phyloP scores from a whole-genome alignment of 176 grass and related monocot species.

The Elaeis guineensis region DNA sequence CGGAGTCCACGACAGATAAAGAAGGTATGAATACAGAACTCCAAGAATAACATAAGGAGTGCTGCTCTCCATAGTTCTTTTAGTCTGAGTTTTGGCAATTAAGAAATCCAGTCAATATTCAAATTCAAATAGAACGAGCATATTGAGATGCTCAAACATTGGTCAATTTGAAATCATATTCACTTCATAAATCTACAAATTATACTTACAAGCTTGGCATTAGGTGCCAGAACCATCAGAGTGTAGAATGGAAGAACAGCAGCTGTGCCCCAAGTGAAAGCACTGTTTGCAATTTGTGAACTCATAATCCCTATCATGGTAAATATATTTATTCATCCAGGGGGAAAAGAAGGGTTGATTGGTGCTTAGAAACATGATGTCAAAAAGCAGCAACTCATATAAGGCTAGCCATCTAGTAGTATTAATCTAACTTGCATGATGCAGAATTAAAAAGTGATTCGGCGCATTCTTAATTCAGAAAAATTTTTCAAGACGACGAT shows the following conservation, averaged over 20 bases:
- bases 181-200: neutral
- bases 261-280: constrained; percentile 81
- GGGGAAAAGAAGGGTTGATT: too few relatives aligned
- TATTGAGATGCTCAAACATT: too few relatives aligned
- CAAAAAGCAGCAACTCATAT: too few relatives aligned
- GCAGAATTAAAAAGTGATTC: too few relatives aligned
- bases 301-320: constrained; percentile 44
- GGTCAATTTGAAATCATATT: too few relatives aligned
- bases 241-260: constrained; percentile 96
- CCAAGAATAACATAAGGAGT: constrained; percentile 59
- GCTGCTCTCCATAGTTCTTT: constrained; percentile 66
- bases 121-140: too few relatives aligned
- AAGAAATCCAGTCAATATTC: neutral
- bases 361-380: too few relatives aligned
- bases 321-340: neutral
- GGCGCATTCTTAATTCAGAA: too few relatives aligned
- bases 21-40: constrained; percentile 76
- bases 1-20: constrained; percentile 87
- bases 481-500: too few relatives aligned
- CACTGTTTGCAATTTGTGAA: constrained; percentile 70
- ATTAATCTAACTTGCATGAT: too few relatives aligned
- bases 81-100: constrained; percentile 40
- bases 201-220: constrained; percentile 58
- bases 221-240: constrained; percentile 91
- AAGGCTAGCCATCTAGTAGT: too few relatives aligned